Evolutionary conservation across 805 yeast genomes (phyloP), one percentile per base, ranked within the genome.

Genomic region (Candida succiphila): DNA sequence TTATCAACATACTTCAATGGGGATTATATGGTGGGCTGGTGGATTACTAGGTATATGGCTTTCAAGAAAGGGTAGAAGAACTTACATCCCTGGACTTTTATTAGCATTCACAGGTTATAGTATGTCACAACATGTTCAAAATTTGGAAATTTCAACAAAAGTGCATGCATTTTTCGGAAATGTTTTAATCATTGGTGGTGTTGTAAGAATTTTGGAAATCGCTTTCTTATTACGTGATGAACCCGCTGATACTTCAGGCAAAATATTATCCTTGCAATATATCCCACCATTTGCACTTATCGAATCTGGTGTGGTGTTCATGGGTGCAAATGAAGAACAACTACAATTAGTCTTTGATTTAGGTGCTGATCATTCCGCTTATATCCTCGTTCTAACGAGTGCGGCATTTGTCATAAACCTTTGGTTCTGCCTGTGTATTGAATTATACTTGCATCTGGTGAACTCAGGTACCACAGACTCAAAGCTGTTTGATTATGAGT

Each of bases 1-100:
- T 55, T 85, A 80, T 54, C 96, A 88, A 60, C 96, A 88, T 56
- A 88, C 97, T 0, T 74, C 92, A 16, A 86, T 89, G 95, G 97
- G 97, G 1, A 82, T 89, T 36, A 69, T 89, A 21, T 89, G 96
- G 94, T 87, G 96, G 94, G 74, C 85, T 32, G 94, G 95, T 36
- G 97, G 96, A 7, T 60, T 87, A 42, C 56, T 87, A 18, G 97
- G 97, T 1, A 66, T 89, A 39, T 82, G 71, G 56, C 58, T 88
- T 37, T 71, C 94, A 2, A 62, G 84, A 49, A 72, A 73, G 33
- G 75, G 80, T 30, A 63, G 65, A 38, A 69, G 96, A 44, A 70
- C 81, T 24, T 82, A 77, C 45, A 60, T 89, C 25, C 97, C 97
- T 2, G 78, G 94, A 2, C 44, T 87, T 27, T 72, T 92, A 32